These are phyloP conservation scores for Piper betle DNA, from an alignment of 164 flowering plant genomes.

Conservation along the genomic window DNA sequence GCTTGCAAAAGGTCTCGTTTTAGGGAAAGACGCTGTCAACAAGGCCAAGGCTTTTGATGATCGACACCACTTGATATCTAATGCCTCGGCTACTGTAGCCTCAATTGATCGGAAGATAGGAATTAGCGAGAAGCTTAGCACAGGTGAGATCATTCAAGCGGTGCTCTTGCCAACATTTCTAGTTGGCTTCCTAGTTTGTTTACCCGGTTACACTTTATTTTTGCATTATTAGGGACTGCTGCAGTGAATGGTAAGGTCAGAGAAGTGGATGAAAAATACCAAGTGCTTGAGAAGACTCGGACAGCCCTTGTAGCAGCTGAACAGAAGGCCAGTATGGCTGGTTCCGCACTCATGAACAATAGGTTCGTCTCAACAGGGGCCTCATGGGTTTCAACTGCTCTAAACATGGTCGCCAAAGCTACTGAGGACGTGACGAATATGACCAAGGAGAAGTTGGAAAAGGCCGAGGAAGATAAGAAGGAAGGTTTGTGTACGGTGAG, in stretches of 20 bases:
- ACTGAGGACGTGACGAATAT: conserved; percentile 53
- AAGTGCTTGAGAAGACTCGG: conserved; percentile 52
- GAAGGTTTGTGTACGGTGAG: conserved; percentile 30
- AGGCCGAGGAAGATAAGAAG: conserved; percentile 61
- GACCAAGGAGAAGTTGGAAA: conserved; percentile 63
- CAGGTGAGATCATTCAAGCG: conserved; percentile 7
- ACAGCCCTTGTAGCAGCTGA: conserved; percentile 55
- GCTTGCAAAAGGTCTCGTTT: conserved; percentile 54
- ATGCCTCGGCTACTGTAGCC: conserved; percentile 57
- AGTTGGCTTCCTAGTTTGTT: too few relatives aligned
- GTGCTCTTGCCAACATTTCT: background rate
- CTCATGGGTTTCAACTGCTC: conserved; percentile 57
- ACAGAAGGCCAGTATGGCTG: conserved; percentile 54
- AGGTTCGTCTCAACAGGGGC: conserved; percentile 54
- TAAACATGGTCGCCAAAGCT: conserved; percentile 43
- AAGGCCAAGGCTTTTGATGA: conserved; percentile 68
- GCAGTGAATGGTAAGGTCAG: conserved; percentile 50
- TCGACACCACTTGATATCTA: conserved; percentile 39
- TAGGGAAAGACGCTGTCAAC: conserved; percentile 74
- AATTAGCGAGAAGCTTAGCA: conserved; percentile 47
- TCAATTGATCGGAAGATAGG: conserved; percentile 52
- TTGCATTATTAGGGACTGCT: conserved; percentile 21
- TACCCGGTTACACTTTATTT: too few relatives aligned
- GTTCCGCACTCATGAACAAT: conserved; percentile 57
- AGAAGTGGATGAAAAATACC: conserved; percentile 54